Conservation (phyloP, 2,329 filamentous ascomycete species). For the Verruconis gallopava region DNA sequence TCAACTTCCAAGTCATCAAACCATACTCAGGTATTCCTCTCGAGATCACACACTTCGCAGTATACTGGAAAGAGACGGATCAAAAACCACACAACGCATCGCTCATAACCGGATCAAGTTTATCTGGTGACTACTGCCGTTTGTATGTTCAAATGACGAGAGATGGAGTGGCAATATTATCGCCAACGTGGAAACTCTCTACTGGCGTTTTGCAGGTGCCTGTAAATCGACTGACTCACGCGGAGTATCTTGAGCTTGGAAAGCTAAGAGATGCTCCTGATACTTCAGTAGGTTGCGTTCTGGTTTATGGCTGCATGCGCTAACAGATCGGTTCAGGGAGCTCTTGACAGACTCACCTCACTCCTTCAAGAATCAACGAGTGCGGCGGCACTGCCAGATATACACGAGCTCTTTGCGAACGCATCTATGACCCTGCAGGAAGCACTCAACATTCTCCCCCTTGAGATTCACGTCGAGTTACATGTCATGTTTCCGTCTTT, state of each 20-base stretch:
- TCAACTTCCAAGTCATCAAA: constrained; percentile 92
- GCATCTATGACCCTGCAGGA: constrained; percentile 72
- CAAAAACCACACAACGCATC: constrained; percentile 38
- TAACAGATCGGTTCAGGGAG: too few relatives aligned
- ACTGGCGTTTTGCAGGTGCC: constrained; percentile 62
- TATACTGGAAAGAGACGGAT: constrained; percentile 91
- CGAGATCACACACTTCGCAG: constrained; percentile 96
- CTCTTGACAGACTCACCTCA: too few relatives aligned
- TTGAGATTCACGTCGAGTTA: constrained; percentile 77
- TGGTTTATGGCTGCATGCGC: too few relatives aligned
- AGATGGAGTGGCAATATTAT: constrained; percentile 76
- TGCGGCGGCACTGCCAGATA: constrained; percentile 40
- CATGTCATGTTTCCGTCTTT: constrained; percentile 76
- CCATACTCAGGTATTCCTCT: constrained; percentile 85
- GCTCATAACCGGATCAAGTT: constrained; percentile 84
- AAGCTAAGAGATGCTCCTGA: constrained; percentile 18
- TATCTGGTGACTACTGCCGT: constrained; percentile 90
- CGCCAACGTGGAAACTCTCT: constrained; percentile 69
- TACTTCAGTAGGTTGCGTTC: not conserved
- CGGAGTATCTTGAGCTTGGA: constrained; percentile 49
- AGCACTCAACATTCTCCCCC: constrained; percentile 60
- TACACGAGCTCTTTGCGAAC: constrained; percentile 59
- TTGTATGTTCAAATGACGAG: constrained; percentile 85
- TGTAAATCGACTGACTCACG: constrained; percentile 62
- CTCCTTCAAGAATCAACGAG: too few relatives aligned